A percentile compares a stretch with the other conserved stretches of the same genome.
Evolutionary conservation across 768 basidiomycete species (phyloP).

Genomic region (Termitomyces sp.): DNA sequence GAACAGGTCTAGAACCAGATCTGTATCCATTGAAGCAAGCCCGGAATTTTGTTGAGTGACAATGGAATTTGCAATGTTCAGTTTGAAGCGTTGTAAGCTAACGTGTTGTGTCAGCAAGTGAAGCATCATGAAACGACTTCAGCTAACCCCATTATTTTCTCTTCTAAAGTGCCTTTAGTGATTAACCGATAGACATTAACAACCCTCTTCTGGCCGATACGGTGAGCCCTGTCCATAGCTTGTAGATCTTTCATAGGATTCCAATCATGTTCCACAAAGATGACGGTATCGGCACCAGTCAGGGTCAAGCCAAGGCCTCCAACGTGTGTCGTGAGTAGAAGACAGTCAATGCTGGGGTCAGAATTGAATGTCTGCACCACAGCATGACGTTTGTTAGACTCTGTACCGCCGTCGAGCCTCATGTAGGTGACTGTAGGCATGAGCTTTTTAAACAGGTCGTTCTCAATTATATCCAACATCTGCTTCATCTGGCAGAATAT

Average conservation of each 20-base stretch:
- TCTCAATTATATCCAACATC: constrained; percentile 98
- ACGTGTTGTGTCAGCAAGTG: constrained; percentile 7
- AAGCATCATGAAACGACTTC: not conserved
- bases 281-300: constrained; percentile 98
- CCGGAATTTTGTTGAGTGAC: constrained; percentile 98
- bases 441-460: constrained; percentile 81
- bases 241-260: constrained; percentile 99
- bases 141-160: constrained; percentile 98
- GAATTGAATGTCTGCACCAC: constrained; percentile 98
- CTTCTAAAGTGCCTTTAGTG: constrained; percentile 95
- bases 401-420: constrained; percentile 93
- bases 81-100: constrained; percentile 96
- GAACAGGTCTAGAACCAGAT: constrained; percentile 94
- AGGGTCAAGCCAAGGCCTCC: constrained; percentile 94
- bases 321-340: constrained; percentile 94
- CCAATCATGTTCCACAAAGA: constrained; percentile 99
- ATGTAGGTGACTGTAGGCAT: constrained; percentile 99
- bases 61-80: constrained; percentile 95
- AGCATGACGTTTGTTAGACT: constrained; percentile 91
- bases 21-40: constrained; percentile 93
- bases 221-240: constrained; percentile 98
- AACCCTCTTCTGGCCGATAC: constrained; percentile 97
- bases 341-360: constrained; percentile 95
- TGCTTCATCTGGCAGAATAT: constrained; percentile 99
- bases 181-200: constrained; percentile 98